A percentile compares a stretch with the other conserved stretches of the same genome.
phyloP scores from a whole-genome alignment of 352 stramenopile genomes.

The Globisporangium alternatum region DNA sequence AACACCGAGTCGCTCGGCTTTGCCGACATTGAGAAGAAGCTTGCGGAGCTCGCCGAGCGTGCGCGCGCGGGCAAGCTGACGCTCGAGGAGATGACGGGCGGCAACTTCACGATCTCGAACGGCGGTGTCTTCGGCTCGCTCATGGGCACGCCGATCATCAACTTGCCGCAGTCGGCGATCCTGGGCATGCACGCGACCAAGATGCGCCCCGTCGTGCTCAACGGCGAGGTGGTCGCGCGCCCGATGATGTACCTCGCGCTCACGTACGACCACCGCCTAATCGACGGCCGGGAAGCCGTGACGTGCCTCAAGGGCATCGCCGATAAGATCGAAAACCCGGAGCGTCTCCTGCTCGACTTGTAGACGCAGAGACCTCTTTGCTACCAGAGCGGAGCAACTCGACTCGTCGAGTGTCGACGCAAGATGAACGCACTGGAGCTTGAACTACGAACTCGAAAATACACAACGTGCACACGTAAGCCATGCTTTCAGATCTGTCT shows the following conservation, averaged over 20 bases:
- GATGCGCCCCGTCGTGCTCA: constrained; percentile 93
- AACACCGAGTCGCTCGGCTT: constrained; percentile 98
- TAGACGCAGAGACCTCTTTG: constrained; percentile 39
- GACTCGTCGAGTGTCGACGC: background rate
- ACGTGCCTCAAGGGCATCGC: constrained; percentile 98
- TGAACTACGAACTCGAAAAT: background rate
- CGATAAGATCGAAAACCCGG: constrained; percentile 97
- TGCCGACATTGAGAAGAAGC: constrained; percentile 97
- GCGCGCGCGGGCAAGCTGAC: constrained; percentile 74
- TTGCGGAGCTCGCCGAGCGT: constrained; percentile 90
- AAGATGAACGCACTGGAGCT: background rate
- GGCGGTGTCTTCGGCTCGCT: constrained; percentile 98
- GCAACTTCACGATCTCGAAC: constrained; percentile 99
- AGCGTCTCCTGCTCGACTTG: constrained; percentile 95
- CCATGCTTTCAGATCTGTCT: background rate
- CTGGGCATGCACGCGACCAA: constrained; percentile 99
- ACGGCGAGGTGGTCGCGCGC: constrained; percentile 94
- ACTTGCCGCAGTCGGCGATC: constrained; percentile 97
- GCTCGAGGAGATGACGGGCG: constrained; percentile 92
- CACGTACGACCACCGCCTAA: constrained; percentile 99
- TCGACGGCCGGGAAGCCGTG: constrained; percentile 98
- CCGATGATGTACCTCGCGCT: constrained; percentile 99
- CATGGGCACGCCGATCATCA: constrained; percentile 99
- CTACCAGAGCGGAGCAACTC: background rate
- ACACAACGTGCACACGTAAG: background rate